Base-by-base conservation (phyloP, 441 rosid species). In the Adansonia madagascariensis region DNA sequence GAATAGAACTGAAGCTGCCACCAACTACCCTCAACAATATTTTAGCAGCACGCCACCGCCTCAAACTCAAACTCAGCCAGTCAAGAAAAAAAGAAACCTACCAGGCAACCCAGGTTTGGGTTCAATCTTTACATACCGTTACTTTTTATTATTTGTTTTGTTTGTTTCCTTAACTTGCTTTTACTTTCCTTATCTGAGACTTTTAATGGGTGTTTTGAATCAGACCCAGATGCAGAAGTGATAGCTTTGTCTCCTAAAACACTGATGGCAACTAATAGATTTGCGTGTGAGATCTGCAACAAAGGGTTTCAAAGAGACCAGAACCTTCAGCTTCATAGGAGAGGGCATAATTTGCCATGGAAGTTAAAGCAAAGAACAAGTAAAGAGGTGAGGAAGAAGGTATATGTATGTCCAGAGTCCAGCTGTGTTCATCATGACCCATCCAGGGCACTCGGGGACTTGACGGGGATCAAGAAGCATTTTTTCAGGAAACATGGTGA, bases 271-370 rank as follows among this genome's bases (percentile, higher is more conserved):
- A 86, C 83, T 67, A 85, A 82, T 74, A 79, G 89, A 62, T 86
- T 86, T 62, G 5, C 82, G 12, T 86, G 89, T 72, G 89, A 86
- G 85, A 82, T 86, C 82, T 86, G 89, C 75, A 86, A 82, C 83
- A 86, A 86, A 75, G 89, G 89, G 71, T 86, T 86, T 70, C 85
- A 84, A 70, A 82, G 89, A 64, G 89, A 86, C 84, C 89, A 86
- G 82, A 86, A 86, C 74, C 89, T 86, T 22, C 89, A 86, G 76
- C 84, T 86, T 18, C 89, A 86, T n/a, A 78, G 77, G 60, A 78
- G 84, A 82, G 90, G 93, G 52, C 93, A 90, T 63, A 90, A 90
- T 79, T 84, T 90, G 22, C 93, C 93, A 49, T 90, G 94, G 91
- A 90, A 88, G 82, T 82, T 90, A 74, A 90, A 88, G 86, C 90